Evolutionary conservation across 1,284 basidiomycete genomes (phyloP), one percentile per base, ranked within the genome.

Genomic region (Dichomitus squalens): DNA sequence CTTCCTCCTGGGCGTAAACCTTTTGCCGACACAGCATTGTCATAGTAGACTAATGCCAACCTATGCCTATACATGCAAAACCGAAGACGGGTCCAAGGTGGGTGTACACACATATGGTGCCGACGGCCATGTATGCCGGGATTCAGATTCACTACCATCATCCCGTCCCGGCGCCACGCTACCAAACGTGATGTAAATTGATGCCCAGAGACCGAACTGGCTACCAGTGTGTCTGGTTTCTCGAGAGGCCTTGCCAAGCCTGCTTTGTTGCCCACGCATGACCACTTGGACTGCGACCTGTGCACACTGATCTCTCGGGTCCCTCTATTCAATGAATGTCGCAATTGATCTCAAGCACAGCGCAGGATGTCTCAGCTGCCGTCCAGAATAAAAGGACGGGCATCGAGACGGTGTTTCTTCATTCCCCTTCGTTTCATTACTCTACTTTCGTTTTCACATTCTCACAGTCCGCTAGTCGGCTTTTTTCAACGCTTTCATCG

Each of bases 401-500:
- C 40, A 41, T 6, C 0, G 21, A 23, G 12, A 41, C 40, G 7
- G 40, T 41, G 40, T 20, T 25, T 44, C 43, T 38, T 48, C 53
- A 59, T 39, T 47, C 58, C 58, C 53, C 49, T 38, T 46, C 43
- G 11, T 23, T 59, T 59, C 58, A 49, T 55, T 55, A 49, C 58
- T 55, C 27, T 52, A 35, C 49, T 55, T 60, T 57, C 55, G 43
- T 52, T 49, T 36, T 53, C 53, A 49, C 59, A 52, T 55, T 58
- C 44, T 35, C 38, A 16, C 52, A 61, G 59, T 55, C 59, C 59
- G 59, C 59, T 58, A 58, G 56, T 40, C 59, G 60, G 60, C 60
- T 58, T 61, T 49, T 50, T 33, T 31, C 44, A 33, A 11, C 29
- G 29, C 29, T 31, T 47, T 47, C 20, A 31, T 47, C 44, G n/a